Conservation (phyloP, 192 early-diverging fungal genomes). For the Ambispora gerdemannii region DNA sequence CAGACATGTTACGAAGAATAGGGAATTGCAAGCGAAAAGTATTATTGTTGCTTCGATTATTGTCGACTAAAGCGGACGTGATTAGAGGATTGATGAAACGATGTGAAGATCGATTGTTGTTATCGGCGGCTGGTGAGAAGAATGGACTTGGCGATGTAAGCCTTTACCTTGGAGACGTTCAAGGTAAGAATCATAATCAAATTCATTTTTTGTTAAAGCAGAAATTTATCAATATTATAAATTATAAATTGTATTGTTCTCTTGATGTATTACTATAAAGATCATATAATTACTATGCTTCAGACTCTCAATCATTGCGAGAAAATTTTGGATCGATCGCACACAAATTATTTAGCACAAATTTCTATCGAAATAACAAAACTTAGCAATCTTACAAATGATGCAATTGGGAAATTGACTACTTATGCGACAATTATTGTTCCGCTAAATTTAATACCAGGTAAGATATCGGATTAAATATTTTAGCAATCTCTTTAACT, state of each 20-base stretch:
- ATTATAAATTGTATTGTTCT: not conserved
- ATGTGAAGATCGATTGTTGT: slow-evolving; percentile 42
- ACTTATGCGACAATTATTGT: slow-evolving; percentile 85
- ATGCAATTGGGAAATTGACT: slow-evolving; percentile 85
- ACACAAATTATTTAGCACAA: slow-evolving; percentile 73
- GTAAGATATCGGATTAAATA: too few species aligned
- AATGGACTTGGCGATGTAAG: slow-evolving; percentile 60
- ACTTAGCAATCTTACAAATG: slow-evolving; percentile 78
- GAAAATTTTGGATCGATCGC: slow-evolving; percentile 64
- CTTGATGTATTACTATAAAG: too few species aligned
- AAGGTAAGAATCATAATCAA: slow-evolving; percentile 43
- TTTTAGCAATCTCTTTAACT: too few species aligned
- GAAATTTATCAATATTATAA: not conserved
- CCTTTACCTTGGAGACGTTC: slow-evolving; percentile 76
- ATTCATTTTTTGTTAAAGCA: not conserved
- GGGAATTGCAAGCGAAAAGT: slow-evolving; percentile 49
- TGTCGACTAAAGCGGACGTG: slow-evolving; percentile 54
- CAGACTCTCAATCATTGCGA: slow-evolving; percentile 77
- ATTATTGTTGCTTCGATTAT: slow-evolving; percentile 47
- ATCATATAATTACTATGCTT: slow-evolving; percentile 76
- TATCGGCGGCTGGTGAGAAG: slow-evolving; percentile 35
- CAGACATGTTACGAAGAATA: slow-evolving; percentile 53
- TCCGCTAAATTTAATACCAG: slow-evolving; percentile 87
- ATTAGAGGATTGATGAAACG: slow-evolving; percentile 56
- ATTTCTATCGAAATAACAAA: slow-evolving; percentile 74